These are phyloP conservation scores for Colletotrichum cuscutae DNA, from an alignment of 2,329 filamentous ascomycete genomes.

Conservation along the genomic window DNA sequence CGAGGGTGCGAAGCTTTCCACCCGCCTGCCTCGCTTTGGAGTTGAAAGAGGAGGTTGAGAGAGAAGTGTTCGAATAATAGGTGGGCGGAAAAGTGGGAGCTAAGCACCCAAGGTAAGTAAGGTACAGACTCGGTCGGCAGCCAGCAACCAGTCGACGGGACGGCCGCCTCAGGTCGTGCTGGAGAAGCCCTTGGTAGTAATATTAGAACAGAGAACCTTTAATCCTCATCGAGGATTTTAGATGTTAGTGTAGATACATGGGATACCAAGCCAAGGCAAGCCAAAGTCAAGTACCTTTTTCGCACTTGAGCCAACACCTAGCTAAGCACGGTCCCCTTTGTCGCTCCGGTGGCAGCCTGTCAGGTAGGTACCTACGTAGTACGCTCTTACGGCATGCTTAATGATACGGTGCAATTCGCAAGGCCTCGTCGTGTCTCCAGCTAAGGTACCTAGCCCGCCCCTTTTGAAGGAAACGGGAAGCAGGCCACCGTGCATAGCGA, in stretches of 20 bases:
- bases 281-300: conserved; percentile 9
- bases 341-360: neutral
- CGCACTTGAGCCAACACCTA: conserved; percentile 15
- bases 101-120: too few species aligned
- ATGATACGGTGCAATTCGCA: neutral
- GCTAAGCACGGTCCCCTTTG: neutral
- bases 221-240: conserved; percentile 25
- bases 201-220: neutral
- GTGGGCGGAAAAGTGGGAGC: neutral
- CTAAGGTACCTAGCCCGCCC: neutral
- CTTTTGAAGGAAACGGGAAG: conserved; percentile 26
- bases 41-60: neutral
- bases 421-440: neutral
- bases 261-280: conserved; percentile 13
- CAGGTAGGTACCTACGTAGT: neutral
- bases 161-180: conserved; percentile 19
- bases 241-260: conserved; percentile 10
- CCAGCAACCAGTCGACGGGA: neutral
- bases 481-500: conserved; percentile 20
- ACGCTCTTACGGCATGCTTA: neutral
- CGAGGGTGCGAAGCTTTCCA: neutral
- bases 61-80: neutral
- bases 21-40: too few species aligned
- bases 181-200: conserved; percentile 22
- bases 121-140: conserved; percentile 17